phyloP scores from a whole-genome alignment of 495 filamentous ascomycete species.

The Penicillium desertorum region DNA sequence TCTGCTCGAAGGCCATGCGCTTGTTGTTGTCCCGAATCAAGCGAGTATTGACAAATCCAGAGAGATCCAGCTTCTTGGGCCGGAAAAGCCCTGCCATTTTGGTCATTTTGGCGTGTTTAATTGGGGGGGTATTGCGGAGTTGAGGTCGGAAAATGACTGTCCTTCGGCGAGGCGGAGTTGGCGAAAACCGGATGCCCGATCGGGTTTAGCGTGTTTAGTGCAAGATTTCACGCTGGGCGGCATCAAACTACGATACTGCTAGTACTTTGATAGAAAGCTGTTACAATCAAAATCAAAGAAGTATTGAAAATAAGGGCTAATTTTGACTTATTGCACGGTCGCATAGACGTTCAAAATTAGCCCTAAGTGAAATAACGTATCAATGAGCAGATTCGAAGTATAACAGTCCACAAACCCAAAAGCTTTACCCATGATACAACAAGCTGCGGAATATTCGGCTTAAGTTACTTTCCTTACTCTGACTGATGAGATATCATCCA shows the following conservation, averaged over 20 bases:
- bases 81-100: constrained; percentile 64
- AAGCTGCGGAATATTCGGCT: background rate
- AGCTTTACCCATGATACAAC: background rate
- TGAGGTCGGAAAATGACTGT: constrained; percentile 14
- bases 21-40: constrained; percentile 92
- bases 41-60: constrained; percentile 78
- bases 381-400: background rate
- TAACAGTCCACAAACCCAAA: background rate
- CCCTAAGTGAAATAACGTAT: background rate
- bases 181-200: constrained; percentile 30
- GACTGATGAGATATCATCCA: background rate
- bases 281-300: background rate
- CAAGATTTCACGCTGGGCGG: constrained; percentile 16
- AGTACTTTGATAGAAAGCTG: background rate
- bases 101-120: constrained; percentile 23
- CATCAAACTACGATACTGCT: background rate
- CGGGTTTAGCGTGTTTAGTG: constrained; percentile 32
- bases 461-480: background rate
- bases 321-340: background rate
- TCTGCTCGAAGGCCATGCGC: constrained; percentile 82
- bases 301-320: background rate
- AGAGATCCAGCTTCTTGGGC: constrained; percentile 81
- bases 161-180: constrained; percentile 26
- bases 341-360: background rate
- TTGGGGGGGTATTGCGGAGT: constrained; percentile 4